Conservation (phyloP, 306 rosid species). For the Vicia villosa region DNA sequence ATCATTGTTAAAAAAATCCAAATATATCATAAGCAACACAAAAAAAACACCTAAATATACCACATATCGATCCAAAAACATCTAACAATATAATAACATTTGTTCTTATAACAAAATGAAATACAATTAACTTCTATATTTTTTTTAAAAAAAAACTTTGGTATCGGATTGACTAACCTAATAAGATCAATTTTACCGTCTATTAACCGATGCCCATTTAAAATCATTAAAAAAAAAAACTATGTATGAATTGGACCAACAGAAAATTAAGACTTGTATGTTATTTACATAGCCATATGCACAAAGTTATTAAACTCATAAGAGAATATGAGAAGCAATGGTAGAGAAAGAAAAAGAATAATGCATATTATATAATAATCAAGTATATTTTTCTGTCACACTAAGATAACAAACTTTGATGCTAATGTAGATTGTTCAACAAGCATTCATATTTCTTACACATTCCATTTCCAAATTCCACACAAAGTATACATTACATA, state of each 20-base stretch:
- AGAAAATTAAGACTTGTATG: not conserved
- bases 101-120: not conserved
- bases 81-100: not conserved
- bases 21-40: not conserved
- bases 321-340: not conserved
- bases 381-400: not conserved
- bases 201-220: too few species aligned
- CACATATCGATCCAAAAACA: not conserved
- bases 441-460: conserved; percentile 35
- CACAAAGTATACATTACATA: conserved; percentile 45
- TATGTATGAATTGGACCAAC: too few species aligned
- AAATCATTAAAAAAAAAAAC: too few species aligned
- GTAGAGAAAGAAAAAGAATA: conserved; percentile 28
- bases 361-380: not conserved
- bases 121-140: too few species aligned
- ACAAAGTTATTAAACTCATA: not conserved
- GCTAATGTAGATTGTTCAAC: conserved; percentile 36
- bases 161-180: too few species aligned
- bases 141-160: too few species aligned
- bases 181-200: too few species aligned
- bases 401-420: conserved; percentile 11
- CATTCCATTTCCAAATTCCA: conserved; percentile 52
- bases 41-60: too few species aligned
- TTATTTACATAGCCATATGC: not conserved
- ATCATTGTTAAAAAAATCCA: not conserved